Conservation (phyloP, 306 rosid species). For the Pachyrhizus erosus region DNA sequence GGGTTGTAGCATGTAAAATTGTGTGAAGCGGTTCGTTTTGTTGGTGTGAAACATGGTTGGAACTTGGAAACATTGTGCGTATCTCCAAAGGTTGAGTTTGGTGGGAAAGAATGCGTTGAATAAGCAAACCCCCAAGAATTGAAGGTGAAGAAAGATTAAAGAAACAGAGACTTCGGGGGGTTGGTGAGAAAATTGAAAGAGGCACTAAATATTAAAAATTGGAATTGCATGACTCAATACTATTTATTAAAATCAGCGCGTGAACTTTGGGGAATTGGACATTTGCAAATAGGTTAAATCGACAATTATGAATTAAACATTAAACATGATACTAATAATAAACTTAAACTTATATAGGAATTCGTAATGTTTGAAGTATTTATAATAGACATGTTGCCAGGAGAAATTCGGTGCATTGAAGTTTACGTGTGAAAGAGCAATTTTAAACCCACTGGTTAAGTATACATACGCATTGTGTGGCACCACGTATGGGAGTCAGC, state of each 20-base stretch:
- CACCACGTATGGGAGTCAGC: slow-evolving; percentile 17
- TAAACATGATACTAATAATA: too few relatives aligned
- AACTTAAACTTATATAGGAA: too few relatives aligned
- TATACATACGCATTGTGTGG: neutral
- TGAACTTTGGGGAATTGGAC: neutral
- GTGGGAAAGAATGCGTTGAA: slow-evolving; percentile 37
- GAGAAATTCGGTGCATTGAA: neutral
- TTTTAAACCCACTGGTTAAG: too few relatives aligned
- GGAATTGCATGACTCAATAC: neutral
- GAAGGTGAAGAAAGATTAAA: slow-evolving; percentile 20
- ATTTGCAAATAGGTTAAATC: neutral
- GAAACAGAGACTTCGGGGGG: neutral
- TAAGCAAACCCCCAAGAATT: slow-evolving; percentile 22
- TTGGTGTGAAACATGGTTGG: slow-evolving; percentile 19
- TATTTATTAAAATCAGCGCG: neutral
- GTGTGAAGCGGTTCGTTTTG: slow-evolving; percentile 13
- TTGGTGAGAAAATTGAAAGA: slow-evolving; percentile 19
- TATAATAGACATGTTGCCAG: neutral
- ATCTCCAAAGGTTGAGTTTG: slow-evolving; percentile 19
- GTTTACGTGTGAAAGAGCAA: neutral
- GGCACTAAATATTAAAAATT: neutral
- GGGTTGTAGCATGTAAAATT: neutral
- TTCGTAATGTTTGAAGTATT: too few relatives aligned
- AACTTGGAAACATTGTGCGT: neutral
- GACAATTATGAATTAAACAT: too few relatives aligned